Evolutionary conservation across 1,284 basidiomycete genomes (phyloP), one percentile per base, ranked within the genome.

Genomic region (Ganoderma lucidum): DNA sequence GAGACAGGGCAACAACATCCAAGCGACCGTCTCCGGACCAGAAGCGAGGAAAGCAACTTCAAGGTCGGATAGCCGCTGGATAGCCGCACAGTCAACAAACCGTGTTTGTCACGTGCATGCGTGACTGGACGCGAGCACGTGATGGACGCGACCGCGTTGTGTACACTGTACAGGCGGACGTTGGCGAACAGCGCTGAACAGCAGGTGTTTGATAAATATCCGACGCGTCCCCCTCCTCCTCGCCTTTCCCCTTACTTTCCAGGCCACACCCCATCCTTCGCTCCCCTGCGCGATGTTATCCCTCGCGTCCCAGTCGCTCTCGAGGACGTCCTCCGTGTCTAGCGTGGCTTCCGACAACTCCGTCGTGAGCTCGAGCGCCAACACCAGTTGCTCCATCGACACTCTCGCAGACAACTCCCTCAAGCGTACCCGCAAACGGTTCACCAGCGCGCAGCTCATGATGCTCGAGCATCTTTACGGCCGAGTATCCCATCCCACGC

Each of bases 401-500:
- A 61, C 30, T 45, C 51, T 68, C 5, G 66, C 62, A 41, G 72
- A 72, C 41, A 70, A 72, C 9, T 66, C 71, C 19, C 69, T 72
- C 14, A 80, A 82, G 66, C 85, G 90, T 59, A 91, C 91, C 10
- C 87, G 91, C 61, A 92, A 91, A 78, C 84, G 92, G 4, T 92
- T 93, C 79, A 88, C 86, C 45, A 87, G 86, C 70, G 81, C 82
- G 32, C 92, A 93, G 80, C 86, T 93, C 74, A 86, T 87, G 73
- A 86, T 90, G 81, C 88, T 93, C 69, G 92, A 93, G 79, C 85
- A 88, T 66, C 85, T 93, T 62, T 93, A 89, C 76, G 89, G 90
- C 78, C 83, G 85, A 70, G 87, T 86, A 61, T 89, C 90, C 0
- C 92, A 93, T 75, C 92, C 91, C 3, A 89, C 90, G 42, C 86